Percentiles rank a stretch among this genome's conserved stretches.
Evolutionary conservation across 345 rosid species (phyloP).

Genomic region (Excoecaria cochinchinensis): DNA sequence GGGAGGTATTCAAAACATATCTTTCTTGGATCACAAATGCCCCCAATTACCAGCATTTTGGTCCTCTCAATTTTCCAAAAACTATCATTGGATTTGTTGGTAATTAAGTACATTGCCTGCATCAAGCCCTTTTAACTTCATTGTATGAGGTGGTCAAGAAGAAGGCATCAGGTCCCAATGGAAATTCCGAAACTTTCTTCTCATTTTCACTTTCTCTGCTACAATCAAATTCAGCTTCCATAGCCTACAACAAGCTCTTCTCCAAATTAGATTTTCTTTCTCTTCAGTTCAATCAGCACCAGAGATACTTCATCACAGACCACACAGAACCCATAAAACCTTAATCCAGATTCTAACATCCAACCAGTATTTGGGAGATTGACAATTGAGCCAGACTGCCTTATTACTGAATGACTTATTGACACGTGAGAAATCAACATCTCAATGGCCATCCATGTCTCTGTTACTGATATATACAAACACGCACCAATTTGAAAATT

Average conservation of each 20-base stretch:
- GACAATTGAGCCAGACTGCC: not conserved
- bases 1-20: not conserved
- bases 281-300: not conserved
- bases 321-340: not conserved
- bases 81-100: not conserved
- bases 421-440: not conserved
- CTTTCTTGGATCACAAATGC: not conserved
- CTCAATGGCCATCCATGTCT: not conserved
- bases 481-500: not conserved
- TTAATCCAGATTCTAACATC: not conserved
- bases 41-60: not conserved
- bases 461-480: not conserved
- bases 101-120: not conserved
- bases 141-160: too few species aligned
- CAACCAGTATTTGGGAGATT: not conserved
- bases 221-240: conserved; percentile 3
- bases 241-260: not conserved
- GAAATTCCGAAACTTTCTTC: not conserved
- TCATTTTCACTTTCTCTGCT: not conserved
- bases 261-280: not conserved
- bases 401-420: not conserved
- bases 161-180: not conserved
- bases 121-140: not conserved
- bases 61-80: not conserved
- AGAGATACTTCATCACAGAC: not conserved